A percentile compares a stretch with the other conserved stretches of the same genome.
Conservation (phyloP, 1,284 basidiomycete genomes). For the Apiotrichum gracile region DNA sequence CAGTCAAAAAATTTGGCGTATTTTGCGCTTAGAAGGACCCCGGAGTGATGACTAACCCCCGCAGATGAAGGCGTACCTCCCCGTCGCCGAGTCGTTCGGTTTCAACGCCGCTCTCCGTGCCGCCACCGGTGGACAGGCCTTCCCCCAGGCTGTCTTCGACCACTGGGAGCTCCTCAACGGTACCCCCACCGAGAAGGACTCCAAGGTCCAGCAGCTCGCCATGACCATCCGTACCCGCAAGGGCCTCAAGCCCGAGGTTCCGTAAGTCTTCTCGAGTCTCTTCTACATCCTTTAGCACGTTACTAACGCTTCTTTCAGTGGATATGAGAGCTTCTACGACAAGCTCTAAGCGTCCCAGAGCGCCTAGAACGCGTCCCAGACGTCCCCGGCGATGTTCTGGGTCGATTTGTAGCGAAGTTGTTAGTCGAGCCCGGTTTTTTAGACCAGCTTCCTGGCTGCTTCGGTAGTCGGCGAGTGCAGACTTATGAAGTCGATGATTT, state of each 20-base stretch:
- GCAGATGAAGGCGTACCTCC: conserved; percentile 16
- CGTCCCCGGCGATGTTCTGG: neutral
- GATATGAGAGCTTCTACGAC: neutral
- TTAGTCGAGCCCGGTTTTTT: neutral
- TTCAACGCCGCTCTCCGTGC: conserved; percentile 96
- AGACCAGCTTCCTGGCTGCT: neutral
- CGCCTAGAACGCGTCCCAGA: neutral
- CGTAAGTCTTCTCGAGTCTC: conserved; percentile 43
- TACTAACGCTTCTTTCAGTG: too few relatives aligned
- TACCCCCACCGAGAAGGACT: conserved; percentile 51
- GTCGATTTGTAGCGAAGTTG: neutral
- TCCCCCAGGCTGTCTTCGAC: conserved; percentile 94
- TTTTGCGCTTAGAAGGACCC: neutral
- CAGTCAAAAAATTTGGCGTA: too few relatives aligned
- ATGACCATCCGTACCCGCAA: conserved; percentile 64
- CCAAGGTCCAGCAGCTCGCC: conserved; percentile 83
- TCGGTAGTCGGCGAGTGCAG: neutral
- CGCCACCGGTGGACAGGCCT: conserved; percentile 92
- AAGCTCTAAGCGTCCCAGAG: neutral
- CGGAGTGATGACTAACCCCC: too few relatives aligned
- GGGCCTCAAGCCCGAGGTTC: conserved; percentile 66
- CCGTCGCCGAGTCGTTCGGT: conserved; percentile 92
- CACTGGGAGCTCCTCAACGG: conserved; percentile 68
- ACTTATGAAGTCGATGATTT: neutral
- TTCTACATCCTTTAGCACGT: too few relatives aligned